phyloP scores from a whole-genome alignment of 2,329 filamentous ascomycete genomes.

The Venturia nashicola region DNA sequence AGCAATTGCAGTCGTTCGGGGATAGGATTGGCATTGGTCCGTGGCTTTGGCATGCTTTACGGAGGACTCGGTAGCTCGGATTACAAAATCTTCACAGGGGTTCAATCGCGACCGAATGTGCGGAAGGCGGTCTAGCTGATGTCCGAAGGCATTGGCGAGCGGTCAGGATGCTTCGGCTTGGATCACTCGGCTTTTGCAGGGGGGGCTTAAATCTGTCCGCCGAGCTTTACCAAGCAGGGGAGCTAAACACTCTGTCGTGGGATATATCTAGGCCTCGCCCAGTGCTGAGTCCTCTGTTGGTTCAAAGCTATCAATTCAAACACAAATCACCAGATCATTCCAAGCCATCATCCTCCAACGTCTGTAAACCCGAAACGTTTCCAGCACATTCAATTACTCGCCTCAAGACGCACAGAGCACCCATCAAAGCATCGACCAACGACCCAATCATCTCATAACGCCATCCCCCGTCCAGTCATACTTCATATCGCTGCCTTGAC shows the following conservation, averaged over 20 bases:
- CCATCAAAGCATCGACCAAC: background rate
- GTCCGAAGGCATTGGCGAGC: background rate
- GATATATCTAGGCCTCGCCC: background rate
- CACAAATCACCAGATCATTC: background rate
- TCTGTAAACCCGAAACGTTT: background rate
- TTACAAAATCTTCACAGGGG: background rate
- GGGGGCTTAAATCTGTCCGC: background rate
- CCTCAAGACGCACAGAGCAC: background rate
- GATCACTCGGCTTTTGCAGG: background rate
- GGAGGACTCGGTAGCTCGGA: background rate
- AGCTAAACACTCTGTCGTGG: background rate
- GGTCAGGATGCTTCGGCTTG: background rate
- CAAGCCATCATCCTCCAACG: background rate
- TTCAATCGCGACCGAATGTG: background rate
- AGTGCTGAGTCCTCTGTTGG: background rate
- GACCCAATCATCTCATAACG: background rate
- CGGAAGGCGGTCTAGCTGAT: background rate
- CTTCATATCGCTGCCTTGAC: conserved; percentile 8
- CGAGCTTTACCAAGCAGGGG: background rate
- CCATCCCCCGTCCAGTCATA: conserved; percentile 4
- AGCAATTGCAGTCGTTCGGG: background rate
- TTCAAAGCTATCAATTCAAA: background rate
- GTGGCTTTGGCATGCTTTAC: background rate
- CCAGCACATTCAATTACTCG: background rate
- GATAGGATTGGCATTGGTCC: background rate